Percentiles rank a stretch among this genome's conserved stretches.
phyloP scores from a whole-genome alignment of 2,329 filamentous ascomycete genomes.

The Sporothrix inflata region DNA sequence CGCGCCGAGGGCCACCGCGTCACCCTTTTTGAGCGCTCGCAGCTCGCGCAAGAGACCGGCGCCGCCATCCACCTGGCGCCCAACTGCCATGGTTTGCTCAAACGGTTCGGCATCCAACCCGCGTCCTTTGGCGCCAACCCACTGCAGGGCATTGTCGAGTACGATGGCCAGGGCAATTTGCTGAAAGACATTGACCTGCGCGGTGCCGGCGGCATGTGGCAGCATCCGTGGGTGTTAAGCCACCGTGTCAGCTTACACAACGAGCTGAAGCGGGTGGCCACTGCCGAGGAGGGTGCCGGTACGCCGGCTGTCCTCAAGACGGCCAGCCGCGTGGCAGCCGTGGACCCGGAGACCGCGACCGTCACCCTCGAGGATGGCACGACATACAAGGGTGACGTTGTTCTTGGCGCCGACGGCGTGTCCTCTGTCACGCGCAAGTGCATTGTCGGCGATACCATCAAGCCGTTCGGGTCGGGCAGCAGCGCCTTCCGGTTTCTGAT shows the following conservation, averaged over 20 bases:
- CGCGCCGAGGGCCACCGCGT: background rate
- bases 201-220: background rate
- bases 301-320: background rate
- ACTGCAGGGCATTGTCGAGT: background rate
- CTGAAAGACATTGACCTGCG: background rate
- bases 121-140: slow-evolving; percentile 2
- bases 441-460: background rate
- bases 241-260: slow-evolving; percentile 11
- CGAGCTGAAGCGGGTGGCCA: slow-evolving; percentile 5
- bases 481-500: background rate
- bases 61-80: slow-evolving; percentile 1
- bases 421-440: background rate
- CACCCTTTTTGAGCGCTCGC: background rate
- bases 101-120: background rate
- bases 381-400: background rate
- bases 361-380: background rate
- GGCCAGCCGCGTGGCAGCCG: background rate
- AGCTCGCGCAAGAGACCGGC: background rate
- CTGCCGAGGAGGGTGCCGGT: background rate
- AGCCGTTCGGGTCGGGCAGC: background rate
- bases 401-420: background rate
- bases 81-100: background rate
- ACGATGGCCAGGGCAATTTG: background rate
- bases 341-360: background rate
- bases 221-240: slow-evolving; percentile 8